Conservation (phyloP, 805 yeast genomes). For the Metschnikowia gelsemii region DNA sequence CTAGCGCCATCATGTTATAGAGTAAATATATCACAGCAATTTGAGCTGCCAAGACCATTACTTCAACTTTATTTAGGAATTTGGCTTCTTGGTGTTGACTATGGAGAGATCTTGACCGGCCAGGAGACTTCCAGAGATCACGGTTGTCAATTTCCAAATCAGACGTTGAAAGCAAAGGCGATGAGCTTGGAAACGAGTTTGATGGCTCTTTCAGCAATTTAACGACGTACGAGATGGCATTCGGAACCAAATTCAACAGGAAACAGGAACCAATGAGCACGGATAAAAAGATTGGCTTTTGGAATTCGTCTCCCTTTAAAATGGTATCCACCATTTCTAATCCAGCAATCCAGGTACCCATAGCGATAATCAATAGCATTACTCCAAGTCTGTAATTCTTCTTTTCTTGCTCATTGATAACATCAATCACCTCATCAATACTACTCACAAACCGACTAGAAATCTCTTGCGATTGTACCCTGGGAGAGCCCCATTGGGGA, state of each 20-base stretch:
- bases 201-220: slow-evolving; percentile 1
- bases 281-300: slow-evolving; percentile 49
- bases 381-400: slow-evolving; percentile 46
- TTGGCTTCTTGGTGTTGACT: not conserved
- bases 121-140: not conserved
- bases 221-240: slow-evolving; percentile 15
- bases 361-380: slow-evolving; percentile 39
- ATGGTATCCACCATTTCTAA: slow-evolving; percentile 49
- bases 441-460: slow-evolving; percentile 11
- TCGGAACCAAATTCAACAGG: slow-evolving; percentile 45
- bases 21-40: slow-evolving; percentile 42
- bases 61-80: slow-evolving; percentile 29
- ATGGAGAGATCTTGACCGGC: not conserved
- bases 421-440: slow-evolving; percentile 28
- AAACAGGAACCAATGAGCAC: slow-evolving; percentile 50
- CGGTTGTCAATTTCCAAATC: slow-evolving; percentile 13
- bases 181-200: slow-evolving; percentile 17
- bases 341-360: slow-evolving; percentile 49
- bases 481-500: slow-evolving; percentile 12
- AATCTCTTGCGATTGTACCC: slow-evolving; percentile 18
- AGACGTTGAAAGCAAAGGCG: slow-evolving; percentile 17
- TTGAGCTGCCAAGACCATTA: slow-evolving; percentile 37
- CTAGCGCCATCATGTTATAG: slow-evolving; percentile 42
- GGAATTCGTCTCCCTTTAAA: slow-evolving; percentile 48
- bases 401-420: slow-evolving; percentile 43